Conservation (phyloP, 345 rosid species). For the Gossypium sturtianum region DNA sequence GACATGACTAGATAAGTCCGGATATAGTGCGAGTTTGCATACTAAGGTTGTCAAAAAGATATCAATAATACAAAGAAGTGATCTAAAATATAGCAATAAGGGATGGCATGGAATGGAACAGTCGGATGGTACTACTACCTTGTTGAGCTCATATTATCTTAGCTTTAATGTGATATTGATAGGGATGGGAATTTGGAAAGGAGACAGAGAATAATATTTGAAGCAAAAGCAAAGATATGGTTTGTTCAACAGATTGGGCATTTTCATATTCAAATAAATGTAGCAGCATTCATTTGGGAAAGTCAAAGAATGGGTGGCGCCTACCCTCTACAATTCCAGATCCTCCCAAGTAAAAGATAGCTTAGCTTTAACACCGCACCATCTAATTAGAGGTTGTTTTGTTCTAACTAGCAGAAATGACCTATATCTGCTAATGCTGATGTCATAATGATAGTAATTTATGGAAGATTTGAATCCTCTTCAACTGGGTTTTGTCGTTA, state of each 20-base stretch:
- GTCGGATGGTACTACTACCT: background rate
- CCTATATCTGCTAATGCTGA: background rate
- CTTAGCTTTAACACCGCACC: no score
- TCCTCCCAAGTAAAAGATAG: no score
- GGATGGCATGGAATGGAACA: constrained; percentile 3
- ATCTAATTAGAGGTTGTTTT: no score
- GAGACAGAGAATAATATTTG: background rate
- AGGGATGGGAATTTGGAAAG: background rate
- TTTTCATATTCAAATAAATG: background rate
- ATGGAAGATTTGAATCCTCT: background rate
- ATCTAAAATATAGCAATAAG: constrained; percentile 8
- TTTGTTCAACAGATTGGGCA: background rate
- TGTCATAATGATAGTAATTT: background rate
- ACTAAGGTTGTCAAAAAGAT: constrained; percentile 19
- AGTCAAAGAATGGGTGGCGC: constrained; percentile 6
- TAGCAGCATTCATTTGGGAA: background rate
- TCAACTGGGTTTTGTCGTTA: background rate
- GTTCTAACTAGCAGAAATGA: background rate
- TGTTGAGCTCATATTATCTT: background rate
- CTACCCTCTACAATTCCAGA: background rate
- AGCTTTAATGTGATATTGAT: background rate
- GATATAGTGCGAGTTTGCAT: constrained; percentile 26
- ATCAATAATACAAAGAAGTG: background rate
- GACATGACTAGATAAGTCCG: no score
- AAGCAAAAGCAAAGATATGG: constrained; percentile 10